Evolutionary conservation across 352 stramenopile genomes (phyloP).

Genomic region (Phytopythium vexans): DNA sequence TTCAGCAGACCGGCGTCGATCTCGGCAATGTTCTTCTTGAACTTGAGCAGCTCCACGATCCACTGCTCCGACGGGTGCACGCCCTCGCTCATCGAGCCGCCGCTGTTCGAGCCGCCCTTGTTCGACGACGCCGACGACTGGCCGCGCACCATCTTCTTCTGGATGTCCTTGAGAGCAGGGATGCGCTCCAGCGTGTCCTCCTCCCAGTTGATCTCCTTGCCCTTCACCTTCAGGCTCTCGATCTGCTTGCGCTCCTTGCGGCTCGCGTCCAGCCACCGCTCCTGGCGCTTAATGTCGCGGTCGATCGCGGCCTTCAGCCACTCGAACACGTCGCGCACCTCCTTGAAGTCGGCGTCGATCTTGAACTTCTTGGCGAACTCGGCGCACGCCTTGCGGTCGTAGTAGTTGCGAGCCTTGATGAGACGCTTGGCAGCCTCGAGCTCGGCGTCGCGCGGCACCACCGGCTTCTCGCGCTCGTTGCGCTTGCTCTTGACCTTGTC

Average conservation of each 20-base stretch:
- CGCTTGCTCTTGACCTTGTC: conserved; percentile 81
- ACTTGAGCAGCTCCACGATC: conserved; percentile 84
- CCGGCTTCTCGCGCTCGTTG: conserved; percentile 67
- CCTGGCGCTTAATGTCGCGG: conserved; percentile 80
- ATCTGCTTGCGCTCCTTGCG: conserved; percentile 88
- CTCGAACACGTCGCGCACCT: conserved; percentile 83
- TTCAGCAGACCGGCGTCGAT: conserved; percentile 70
- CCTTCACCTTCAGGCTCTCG: conserved; percentile 78
- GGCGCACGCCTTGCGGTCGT: conserved; percentile 76
- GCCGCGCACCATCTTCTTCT: conserved; percentile 73
- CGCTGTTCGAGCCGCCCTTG: conserved; percentile 37
- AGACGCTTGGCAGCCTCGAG: conserved; percentile 72
- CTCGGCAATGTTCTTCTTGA: conserved; percentile 85
- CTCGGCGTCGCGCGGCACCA: conserved; percentile 64
- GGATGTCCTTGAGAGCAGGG: conserved; percentile 80
- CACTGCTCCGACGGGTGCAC: conserved; percentile 84
- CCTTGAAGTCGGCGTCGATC: conserved; percentile 76
- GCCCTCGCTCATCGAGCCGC: conserved; percentile 52
- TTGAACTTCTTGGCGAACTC: conserved; percentile 85
- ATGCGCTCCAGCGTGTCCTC: conserved; percentile 83
- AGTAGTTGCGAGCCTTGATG: conserved; percentile 88
- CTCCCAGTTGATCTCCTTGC: conserved; percentile 84
- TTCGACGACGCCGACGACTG: conserved; percentile 26
- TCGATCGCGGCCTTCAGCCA: conserved; percentile 79
- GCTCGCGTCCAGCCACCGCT: conserved; percentile 80